A percentile compares a stretch with the other conserved stretches of the same genome.
Conservation (phyloP, 2,329 filamentous ascomycete species). For the Zymoseptoria tritici region DNA sequence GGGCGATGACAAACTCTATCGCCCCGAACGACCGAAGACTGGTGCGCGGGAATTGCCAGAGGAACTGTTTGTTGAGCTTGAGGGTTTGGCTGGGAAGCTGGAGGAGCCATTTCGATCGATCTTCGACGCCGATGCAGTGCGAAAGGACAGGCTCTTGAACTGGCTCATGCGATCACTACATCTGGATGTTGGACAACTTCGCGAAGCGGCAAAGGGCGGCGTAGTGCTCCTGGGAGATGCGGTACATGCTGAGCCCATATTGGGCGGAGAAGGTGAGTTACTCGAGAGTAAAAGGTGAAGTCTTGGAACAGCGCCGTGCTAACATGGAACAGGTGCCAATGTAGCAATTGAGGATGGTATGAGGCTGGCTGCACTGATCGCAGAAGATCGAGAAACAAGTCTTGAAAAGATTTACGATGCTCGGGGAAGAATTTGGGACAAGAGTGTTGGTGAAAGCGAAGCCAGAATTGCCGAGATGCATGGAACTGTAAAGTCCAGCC, state of each 20-base stretch:
- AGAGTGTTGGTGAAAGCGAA: conserved; percentile 17
- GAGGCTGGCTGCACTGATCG: conserved; percentile 27
- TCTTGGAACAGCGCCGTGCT: neutral
- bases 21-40: conserved; percentile 26
- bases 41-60: conserved; percentile 31
- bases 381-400: conserved; percentile 7
- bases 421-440: conserved; percentile 16
- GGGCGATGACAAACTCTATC: conserved; percentile 28
- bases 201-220: conserved; percentile 19
- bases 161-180: conserved; percentile 37
- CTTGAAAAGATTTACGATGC: conserved; percentile 16
- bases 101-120: conserved; percentile 27
- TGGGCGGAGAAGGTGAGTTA: conserved; percentile 30
- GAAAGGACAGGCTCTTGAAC: conserved; percentile 31
- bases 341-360: conserved; percentile 34
- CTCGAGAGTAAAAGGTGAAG: neutral
- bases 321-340: conserved; percentile 27
- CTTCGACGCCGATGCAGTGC: conserved; percentile 28
- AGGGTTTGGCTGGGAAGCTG: conserved; percentile 18
- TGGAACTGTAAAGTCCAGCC: conserved; percentile 4
- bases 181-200: conserved; percentile 16
- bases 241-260: conserved; percentile 34
- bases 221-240: conserved; percentile 35
- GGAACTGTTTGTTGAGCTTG: conserved; percentile 31
- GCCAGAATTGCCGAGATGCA: conserved; percentile 22